Conservation (phyloP, 306 rosid species). For the Herpetospermum pedunculosum region DNA sequence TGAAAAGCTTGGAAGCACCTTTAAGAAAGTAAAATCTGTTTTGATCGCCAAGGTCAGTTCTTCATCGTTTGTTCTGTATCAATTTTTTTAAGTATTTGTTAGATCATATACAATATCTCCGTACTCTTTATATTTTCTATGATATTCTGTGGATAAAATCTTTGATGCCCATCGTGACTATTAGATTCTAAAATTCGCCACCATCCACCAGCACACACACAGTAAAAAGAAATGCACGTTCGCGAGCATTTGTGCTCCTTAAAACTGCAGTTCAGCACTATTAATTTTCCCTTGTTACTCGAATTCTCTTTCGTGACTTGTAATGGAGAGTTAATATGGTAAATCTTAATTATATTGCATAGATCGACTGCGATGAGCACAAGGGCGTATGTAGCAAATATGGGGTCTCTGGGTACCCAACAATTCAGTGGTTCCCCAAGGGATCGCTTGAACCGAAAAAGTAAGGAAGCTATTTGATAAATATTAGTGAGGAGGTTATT, state of each 20-base stretch:
- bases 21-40: constrained; percentile 52
- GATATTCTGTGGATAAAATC: background rate
- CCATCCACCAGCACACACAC: background rate
- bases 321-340: background rate
- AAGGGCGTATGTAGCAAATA: constrained; percentile 60
- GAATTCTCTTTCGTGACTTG: background rate
- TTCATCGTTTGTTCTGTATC: background rate
- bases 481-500: background rate
- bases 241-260: background rate
- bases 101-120: background rate
- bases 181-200: background rate
- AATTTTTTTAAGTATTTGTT: background rate
- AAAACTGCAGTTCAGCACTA: background rate
- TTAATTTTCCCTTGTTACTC: background rate
- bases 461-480: constrained; percentile 27
- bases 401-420: constrained; percentile 82
- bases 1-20: constrained; percentile 69
- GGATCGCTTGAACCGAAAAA: constrained; percentile 69
- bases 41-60: constrained; percentile 64
- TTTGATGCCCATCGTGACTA: background rate
- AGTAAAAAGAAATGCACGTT: background rate
- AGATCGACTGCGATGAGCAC: constrained; percentile 95
- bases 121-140: background rate
- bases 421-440: constrained; percentile 77
- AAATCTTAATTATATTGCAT: background rate